Evolutionary conservation across 176 grass and related monocot species (phyloP).

Genomic region (Zea mays): Zm-B73-REFERENCE-NAM-5.0 NC_050096.1:235178501-235179000

Average conservation of each 20-base stretch:
- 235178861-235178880: too few species aligned
- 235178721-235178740: background rate
- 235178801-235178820: background rate
- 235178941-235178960: too few species aligned
- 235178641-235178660: background rate
- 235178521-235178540: background rate
- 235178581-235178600: background rate
- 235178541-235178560: background rate
- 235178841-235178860: background rate
- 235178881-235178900: too few species aligned
- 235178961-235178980: too few species aligned
- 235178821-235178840: constrained; percentile 23
- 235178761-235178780: background rate
- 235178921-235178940: too few species aligned
- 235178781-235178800: background rate
- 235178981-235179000: too few species aligned
- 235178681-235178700: background rate
- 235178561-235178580: background rate
- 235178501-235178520: background rate
- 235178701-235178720: constrained; percentile 11
- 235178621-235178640: background rate
- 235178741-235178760: background rate
- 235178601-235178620: background rate
- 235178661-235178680: too few species aligned
- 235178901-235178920: too few species aligned